phyloP scores from a whole-genome alignment of 2,329 filamentous ascomycete genomes.

The Aspergillus sp. region DNA sequence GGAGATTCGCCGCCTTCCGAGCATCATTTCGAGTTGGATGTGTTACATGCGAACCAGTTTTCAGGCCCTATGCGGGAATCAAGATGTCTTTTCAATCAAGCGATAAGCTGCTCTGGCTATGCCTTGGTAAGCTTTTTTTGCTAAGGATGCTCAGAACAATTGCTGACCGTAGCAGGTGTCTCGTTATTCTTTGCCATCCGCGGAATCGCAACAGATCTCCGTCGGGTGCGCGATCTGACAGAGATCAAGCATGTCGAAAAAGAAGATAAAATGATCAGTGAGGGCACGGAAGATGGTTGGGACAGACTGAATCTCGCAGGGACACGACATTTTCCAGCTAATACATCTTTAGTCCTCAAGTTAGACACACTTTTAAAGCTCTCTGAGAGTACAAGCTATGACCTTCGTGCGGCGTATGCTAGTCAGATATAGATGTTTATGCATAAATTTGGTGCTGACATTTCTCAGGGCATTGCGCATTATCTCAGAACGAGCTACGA shows the following conservation, averaged over 20 bases:
- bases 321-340: slow-evolving; percentile 4
- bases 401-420: slow-evolving; percentile 62
- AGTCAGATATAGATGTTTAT: slow-evolving; percentile 44
- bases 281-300: slow-evolving; percentile 63
- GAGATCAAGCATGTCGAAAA: slow-evolving; percentile 59
- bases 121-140: slow-evolving; percentile 23
- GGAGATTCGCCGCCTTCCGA: slow-evolving; percentile 7
- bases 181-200: slow-evolving; percentile 47
- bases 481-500: slow-evolving; percentile 39
- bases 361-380: slow-evolving; percentile 61
- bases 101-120: slow-evolving; percentile 34
- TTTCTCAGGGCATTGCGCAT: slow-evolving; percentile 35
- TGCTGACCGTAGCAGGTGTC: slow-evolving; percentile 22
- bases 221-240: slow-evolving; percentile 38
- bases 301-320: slow-evolving; percentile 1
- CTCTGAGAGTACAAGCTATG: slow-evolving; percentile 62
- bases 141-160: not conserved
- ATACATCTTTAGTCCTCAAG: slow-evolving; percentile 46
- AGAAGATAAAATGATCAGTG: slow-evolving; percentile 66
- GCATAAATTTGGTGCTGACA: slow-evolving; percentile 34
- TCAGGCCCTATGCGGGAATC: not conserved
- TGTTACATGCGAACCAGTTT: not conserved
- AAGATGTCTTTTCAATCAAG: slow-evolving; percentile 30
- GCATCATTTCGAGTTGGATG: not conserved
- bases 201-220: slow-evolving; percentile 49